Conservation (phyloP, 345 rosid genomes). For the Pistacia integerrima region DNA sequence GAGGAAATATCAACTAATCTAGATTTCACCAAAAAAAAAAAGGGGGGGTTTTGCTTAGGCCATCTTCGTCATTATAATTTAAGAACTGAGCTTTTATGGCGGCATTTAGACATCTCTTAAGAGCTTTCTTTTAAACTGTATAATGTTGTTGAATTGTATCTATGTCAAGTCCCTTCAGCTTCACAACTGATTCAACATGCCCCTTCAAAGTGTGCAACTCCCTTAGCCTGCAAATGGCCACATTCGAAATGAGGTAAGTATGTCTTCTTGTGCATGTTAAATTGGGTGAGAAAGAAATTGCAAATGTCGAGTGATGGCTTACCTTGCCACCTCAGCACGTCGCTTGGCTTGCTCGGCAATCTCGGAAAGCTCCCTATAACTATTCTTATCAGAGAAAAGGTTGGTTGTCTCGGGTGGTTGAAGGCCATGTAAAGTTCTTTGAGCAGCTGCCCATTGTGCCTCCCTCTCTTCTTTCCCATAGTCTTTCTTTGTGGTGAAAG, state of each 20-base stretch:
- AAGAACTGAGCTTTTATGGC: neutral
- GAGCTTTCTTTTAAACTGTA: slow-evolving; percentile 42
- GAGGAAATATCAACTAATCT: slow-evolving; percentile 7
- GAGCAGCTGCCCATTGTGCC: slow-evolving; percentile 95
- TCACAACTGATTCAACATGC: slow-evolving; percentile 85
- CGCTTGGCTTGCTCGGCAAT: slow-evolving; percentile 98
- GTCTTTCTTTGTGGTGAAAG: slow-evolving; percentile 89
- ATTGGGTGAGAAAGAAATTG: neutral
- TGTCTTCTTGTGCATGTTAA: neutral
- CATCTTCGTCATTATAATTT: slow-evolving; percentile 29
- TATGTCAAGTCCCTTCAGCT: slow-evolving; percentile 85
- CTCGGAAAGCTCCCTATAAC: slow-evolving; percentile 88
- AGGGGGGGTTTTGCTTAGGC: neutral
- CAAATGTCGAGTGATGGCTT: neutral
- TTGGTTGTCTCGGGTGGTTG: slow-evolving; percentile 64
- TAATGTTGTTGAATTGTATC: slow-evolving; percentile 83
- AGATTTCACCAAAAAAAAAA: neutral
- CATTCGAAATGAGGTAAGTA: neutral
- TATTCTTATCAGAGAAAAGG: slow-evolving; percentile 55
- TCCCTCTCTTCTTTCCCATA: slow-evolving; percentile 92
- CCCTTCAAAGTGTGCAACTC: slow-evolving; percentile 76
- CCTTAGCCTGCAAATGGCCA: slow-evolving; percentile 55
- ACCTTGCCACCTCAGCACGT: slow-evolving; percentile 97
- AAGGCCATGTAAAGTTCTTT: slow-evolving; percentile 92
- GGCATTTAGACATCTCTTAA: neutral